A percentile compares a stretch with the other conserved stretches of the same genome.
These are phyloP conservation scores for Naematelia encephala DNA, from an alignment of 768 basidiomycete genomes.

Conservation along the genomic window DNA sequence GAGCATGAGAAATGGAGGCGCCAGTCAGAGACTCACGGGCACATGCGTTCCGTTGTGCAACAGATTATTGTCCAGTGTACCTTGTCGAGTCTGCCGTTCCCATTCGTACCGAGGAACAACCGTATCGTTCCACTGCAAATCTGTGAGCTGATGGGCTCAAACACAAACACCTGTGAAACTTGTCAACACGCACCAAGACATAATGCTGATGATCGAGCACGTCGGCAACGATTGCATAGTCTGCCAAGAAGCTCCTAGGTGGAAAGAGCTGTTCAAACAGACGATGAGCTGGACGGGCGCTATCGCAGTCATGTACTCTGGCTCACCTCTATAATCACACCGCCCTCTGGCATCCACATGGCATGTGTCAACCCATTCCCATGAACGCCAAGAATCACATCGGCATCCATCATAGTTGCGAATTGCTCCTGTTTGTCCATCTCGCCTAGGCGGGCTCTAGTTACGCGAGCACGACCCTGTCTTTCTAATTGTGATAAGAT, in stretches of 20 bases:
- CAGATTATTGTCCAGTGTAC: background rate
- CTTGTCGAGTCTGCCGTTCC: background rate
- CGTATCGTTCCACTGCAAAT: background rate
- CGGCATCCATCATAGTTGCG: constrained; percentile 5
- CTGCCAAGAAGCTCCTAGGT: constrained; percentile 9
- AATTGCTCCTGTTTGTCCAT: background rate
- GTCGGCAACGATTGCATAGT: constrained; percentile 13
- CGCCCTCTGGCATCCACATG: constrained; percentile 28
- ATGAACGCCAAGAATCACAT: constrained; percentile 29
- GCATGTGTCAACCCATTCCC: constrained; percentile 41
- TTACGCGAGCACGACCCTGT: background rate
- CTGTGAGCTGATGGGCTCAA: background rate
- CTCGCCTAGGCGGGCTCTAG: background rate
- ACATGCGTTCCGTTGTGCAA: background rate
- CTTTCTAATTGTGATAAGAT: background rate
- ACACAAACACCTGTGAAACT: no score
- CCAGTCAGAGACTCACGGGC: background rate
- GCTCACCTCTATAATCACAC: background rate
- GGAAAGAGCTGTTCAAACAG: constrained; percentile 13
- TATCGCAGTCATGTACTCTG: no score
- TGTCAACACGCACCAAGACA: no score
- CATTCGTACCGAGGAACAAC: background rate
- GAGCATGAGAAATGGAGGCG: background rate
- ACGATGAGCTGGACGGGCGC: no score
- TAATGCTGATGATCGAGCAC: constrained; percentile 10